Evolutionary conservation across 306 rosid genomes (phyloP), one percentile per base, ranked within the genome.

Genomic region (Dalbergia oliveri): DNA sequence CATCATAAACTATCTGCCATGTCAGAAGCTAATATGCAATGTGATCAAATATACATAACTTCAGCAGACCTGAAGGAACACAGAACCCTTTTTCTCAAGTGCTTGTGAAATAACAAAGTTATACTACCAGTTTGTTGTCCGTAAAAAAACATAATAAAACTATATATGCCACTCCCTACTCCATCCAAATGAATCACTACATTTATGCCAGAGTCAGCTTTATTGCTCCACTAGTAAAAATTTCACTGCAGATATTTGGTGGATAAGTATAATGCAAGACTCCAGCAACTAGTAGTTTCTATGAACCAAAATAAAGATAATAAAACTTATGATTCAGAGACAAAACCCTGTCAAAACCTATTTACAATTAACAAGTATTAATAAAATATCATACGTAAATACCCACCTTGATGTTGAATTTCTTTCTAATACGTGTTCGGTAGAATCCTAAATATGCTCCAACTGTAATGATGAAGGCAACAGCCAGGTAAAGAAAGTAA

Each of bases 361-460:
- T 54, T 69, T 21, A 37, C 12, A 35, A 19, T 63, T 16, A 14
- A 39, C 74, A 64, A 63, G 84, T 39, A 72, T 34, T 53, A 9
- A 43, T 7, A 77, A 47, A 80, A 23, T 50, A 54, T 4, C n/a
- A 6, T 35, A 67, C 54, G 12, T 49, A 56, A 45, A 61, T 41
- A 21, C 84, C 79, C 35, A 93, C 99, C 97, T 91, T 88, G 79
- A 96, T 93, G 87, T 96, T 96, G 85, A 96, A 96, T 87, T 92
- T 96, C 90, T 82, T 96, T 75, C 88, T 88, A 53, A 91, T 91
- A 71, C 87, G 94, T 5, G 94, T 91, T 39, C 99, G 94, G 68
- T 91, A 93, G 79, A 89, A 90, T 66, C 99, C 99, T 89, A 90
- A 43, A 84, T 93, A 93, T 2, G 88, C 81, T 77, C 91, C 98